Evolutionary conservation across 1,139 yeast species (phyloP).

Genomic region (Suhomyces bolitotheri): DNA sequence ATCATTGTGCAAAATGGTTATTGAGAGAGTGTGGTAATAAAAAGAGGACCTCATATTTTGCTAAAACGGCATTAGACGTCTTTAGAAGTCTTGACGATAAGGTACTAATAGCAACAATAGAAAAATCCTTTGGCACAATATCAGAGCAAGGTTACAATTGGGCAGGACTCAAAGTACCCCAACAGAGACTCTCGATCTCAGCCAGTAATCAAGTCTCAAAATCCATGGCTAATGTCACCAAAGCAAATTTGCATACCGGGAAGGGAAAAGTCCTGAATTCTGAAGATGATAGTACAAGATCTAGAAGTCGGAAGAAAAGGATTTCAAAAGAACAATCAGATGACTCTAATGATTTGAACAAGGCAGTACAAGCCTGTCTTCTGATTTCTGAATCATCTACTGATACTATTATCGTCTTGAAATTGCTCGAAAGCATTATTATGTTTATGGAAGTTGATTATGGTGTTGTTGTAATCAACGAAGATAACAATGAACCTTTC

Average conservation of each 20-base stretch:
- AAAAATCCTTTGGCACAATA: constrained; percentile 19
- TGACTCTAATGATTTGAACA: constrained; percentile 11
- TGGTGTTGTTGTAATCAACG: constrained; percentile 43
- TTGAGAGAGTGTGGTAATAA: constrained; percentile 17
- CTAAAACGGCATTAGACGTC: constrained; percentile 22
- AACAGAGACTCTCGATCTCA: constrained; percentile 2
- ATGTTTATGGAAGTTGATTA: constrained; percentile 46
- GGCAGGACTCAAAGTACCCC: constrained; percentile 31
- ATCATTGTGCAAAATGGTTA: constrained; percentile 51
- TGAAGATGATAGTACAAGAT: neutral
- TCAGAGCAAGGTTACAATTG: constrained; percentile 26
- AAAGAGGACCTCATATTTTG: constrained; percentile 21
- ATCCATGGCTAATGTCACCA: neutral
- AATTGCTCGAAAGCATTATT: constrained; percentile 43
- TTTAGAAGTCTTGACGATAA: constrained; percentile 23
- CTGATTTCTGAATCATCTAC: constrained; percentile 51
- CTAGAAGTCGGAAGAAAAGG: neutral
- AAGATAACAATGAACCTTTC: constrained; percentile 31
- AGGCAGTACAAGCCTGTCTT: constrained; percentile 47
- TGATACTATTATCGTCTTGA: constrained; percentile 38
- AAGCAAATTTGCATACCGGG: neutral
- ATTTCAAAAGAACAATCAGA: constrained; percentile 2
- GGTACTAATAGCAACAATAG: constrained; percentile 15
- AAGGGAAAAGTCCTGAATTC: neutral
- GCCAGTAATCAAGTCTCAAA: neutral